Base-by-base conservation (phyloP, 352 stramenopile genomes). In the Ophiocytium majus region DNA sequence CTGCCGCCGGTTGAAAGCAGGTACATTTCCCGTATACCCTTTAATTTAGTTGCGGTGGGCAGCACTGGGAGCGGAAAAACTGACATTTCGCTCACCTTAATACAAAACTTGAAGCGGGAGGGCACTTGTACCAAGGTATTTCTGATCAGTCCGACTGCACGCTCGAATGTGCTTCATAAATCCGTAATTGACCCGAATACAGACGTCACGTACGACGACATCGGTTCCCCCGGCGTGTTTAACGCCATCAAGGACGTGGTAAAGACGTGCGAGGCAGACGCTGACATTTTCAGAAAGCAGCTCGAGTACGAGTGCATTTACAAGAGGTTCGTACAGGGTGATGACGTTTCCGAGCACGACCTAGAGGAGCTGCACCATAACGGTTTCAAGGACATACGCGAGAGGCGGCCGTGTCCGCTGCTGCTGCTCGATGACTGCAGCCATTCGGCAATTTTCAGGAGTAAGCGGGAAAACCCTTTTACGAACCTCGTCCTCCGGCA, bases 361-460 rank as follows among this genome's bases (percentile, higher is more conserved):
- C 5, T 57, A 14, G 43, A 57, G 5, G 14, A 57, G 14, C 64
- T 76, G 34, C 5, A 76, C 5, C 64, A 17, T 37, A 14, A 17
- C 17, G 64, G 64, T 10, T 76, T 37, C 64, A 76, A 76, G 64
- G 5, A 5, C 31, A 5, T 17, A 5, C 5, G 5, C 5, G 5
- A 5, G 10, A 17, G 5, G 10, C 5, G 64, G 64, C 64, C 64
- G 17, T 17, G 10, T 17, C 64, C 64, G 5, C 31, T 76, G 5
- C 64, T 76, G 5, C 5, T 76, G 5, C 31, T 76, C 64, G 64
- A 76, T 76, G 64, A 76, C 64, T 76, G 64, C 17, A 17, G 5
- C 5, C 64, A 76, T 17, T 76, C 64, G 5, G 31, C 64, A 5
- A 34, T 76, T 10, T 76, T 76, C 17, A 37, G 31, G 5, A 76